phyloP scores from a whole-genome alignment of 1,139 yeast genomes.

The Citeromyces siamensis region DNA sequence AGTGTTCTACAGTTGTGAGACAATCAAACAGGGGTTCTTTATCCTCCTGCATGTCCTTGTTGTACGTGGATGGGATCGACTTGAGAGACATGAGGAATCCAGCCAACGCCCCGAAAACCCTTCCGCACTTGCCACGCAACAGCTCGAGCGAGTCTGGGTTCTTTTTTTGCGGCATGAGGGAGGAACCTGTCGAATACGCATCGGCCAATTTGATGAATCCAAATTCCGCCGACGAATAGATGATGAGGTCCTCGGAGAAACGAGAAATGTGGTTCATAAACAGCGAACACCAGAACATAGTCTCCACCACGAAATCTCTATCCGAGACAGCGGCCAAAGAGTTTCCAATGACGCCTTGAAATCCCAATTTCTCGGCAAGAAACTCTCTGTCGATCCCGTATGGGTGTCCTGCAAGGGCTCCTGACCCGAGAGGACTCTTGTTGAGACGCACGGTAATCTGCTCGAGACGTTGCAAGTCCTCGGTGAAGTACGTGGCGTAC shows the following conservation, averaged over 20 bases:
- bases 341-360: slow-evolving; percentile 81
- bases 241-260: slow-evolving; percentile 87
- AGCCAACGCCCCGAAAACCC: slow-evolving; percentile 89
- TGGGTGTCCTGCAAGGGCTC: slow-evolving; percentile 98
- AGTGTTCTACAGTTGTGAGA: slow-evolving; percentile 83
- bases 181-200: slow-evolving; percentile 97
- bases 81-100: slow-evolving; percentile 95
- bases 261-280: slow-evolving; percentile 93
- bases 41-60: slow-evolving; percentile 98
- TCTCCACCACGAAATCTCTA: slow-evolving; percentile 93
- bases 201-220: slow-evolving; percentile 90
- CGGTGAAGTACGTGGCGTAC: slow-evolving; percentile 88
- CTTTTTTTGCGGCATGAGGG: slow-evolving; percentile 98
- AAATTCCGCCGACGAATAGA: slow-evolving; percentile 95
- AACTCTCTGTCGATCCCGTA: slow-evolving; percentile 93
- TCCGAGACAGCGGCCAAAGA: slow-evolving; percentile 93
- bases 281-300: slow-evolving; percentile 95
- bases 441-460: slow-evolving; percentile 79
- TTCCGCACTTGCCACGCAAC: slow-evolving; percentile 92
- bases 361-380: slow-evolving; percentile 69
- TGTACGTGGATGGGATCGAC: slow-evolving; percentile 93
- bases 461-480: slow-evolving; percentile 74
- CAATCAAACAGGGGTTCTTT: slow-evolving; percentile 95
- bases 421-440: slow-evolving; percentile 87
- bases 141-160: slow-evolving; percentile 94